Conservation (phyloP, 2,329 filamentous ascomycete species). For the Aspergillus amoenus region DNA sequence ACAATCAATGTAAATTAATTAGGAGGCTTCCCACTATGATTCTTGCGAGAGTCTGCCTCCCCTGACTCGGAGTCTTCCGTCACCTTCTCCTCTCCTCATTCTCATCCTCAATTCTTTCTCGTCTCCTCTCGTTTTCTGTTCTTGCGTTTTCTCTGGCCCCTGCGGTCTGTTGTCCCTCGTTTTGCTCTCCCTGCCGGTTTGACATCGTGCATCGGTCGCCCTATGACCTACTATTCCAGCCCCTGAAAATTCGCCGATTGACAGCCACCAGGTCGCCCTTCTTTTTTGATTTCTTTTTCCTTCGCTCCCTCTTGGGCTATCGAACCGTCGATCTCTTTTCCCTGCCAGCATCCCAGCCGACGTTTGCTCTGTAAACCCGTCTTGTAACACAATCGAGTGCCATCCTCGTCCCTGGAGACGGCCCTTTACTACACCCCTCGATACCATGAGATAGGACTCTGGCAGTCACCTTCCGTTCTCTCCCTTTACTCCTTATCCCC, state of each 20-base stretch:
- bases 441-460: conserved; percentile 38
- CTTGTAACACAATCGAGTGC: conserved; percentile 5
- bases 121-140: conserved; percentile 2
- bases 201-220: conserved; percentile 20
- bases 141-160: conserved; percentile 3
- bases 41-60: not conserved
- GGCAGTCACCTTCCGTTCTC: conserved; percentile 30
- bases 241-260: conserved; percentile 17
- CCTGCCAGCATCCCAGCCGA: not conserved
- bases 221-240: conserved; percentile 13
- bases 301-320: conserved; percentile 7
- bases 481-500: conserved; percentile 23
- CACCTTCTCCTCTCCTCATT: not conserved
- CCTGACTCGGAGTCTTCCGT: conserved; percentile 8
- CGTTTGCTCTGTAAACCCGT: conserved; percentile 8
- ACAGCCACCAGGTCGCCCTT: conserved; percentile 19
- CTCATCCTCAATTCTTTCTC: conserved; percentile 3
- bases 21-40: not conserved
- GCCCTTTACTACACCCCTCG: conserved; percentile 6
- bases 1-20: conserved; percentile 6
- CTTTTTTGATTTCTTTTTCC: conserved; percentile 13
- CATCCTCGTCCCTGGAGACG: conserved; percentile 8
- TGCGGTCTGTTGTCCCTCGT: conserved; percentile 12
- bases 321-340: not conserved
- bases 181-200: conserved; percentile 21